A percentile compares a stretch with the other conserved stretches of the same genome.
phyloP scores from a whole-genome alignment of 208 protist genomes.

The Blastocrithidia nonstop region DNA sequence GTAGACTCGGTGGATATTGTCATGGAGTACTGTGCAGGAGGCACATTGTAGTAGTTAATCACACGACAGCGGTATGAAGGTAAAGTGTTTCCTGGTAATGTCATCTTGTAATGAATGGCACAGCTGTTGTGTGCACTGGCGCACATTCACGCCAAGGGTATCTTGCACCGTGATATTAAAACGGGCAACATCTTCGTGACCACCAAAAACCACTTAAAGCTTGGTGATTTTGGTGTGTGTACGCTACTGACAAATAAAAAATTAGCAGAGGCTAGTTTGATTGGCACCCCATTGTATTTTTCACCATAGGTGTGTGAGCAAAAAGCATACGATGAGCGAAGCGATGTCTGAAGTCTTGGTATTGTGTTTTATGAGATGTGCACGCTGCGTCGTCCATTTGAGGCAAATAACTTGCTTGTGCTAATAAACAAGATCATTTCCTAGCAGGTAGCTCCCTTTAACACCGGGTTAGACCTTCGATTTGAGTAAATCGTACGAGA shows the following conservation, averaged over 20 bases:
- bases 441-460: slow-evolving; percentile 50
- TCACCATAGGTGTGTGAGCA: slow-evolving; percentile 84
- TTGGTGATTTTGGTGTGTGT: slow-evolving; percentile 86
- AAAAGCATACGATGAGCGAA: slow-evolving; percentile 72
- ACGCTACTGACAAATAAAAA: slow-evolving; percentile 48
- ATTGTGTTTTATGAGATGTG: slow-evolving; percentile 94
- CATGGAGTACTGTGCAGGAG: slow-evolving; percentile 82
- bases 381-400: slow-evolving; percentile 65
- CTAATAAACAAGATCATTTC: slow-evolving; percentile 59
- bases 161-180: slow-evolving; percentile 88
- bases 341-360: slow-evolving; percentile 92
- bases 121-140: slow-evolving; percentile 71
- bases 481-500: slow-evolving; percentile 62
- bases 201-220: slow-evolving; percentile 79
- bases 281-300: slow-evolving; percentile 86
- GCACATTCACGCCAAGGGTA: slow-evolving; percentile 75
- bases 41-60: slow-evolving; percentile 78
- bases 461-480: slow-evolving; percentile 32
- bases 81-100: slow-evolving; percentile 40
- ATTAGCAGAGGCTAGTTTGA: slow-evolving; percentile 55
- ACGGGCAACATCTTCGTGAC: slow-evolving; percentile 88
- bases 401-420: slow-evolving; percentile 41
- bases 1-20: slow-evolving; percentile 66
- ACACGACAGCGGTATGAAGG: slow-evolving; percentile 51
- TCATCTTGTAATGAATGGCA: slow-evolving; percentile 81